Conservation (phyloP, 169 alveolate genomes). For the Plasmodium malariae region DNA sequence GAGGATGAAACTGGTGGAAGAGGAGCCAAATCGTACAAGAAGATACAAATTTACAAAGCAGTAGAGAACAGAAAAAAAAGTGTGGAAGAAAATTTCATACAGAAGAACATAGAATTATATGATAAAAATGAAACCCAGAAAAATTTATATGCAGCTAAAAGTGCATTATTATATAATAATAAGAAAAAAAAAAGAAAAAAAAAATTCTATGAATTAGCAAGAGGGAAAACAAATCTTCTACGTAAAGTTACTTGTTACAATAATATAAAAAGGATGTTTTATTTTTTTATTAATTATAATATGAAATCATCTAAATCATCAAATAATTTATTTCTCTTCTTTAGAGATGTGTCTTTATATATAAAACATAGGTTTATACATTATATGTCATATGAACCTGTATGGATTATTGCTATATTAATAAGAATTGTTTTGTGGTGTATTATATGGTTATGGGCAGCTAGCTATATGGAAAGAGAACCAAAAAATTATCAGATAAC, state of each 20-base stretch:
- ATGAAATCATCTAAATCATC: slow-evolving; percentile 48
- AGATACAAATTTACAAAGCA: not conserved
- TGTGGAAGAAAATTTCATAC: not conserved
- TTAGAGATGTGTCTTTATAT: slow-evolving; percentile 43
- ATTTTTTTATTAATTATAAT: slow-evolving; percentile 56
- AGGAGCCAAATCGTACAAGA: slow-evolving; percentile 22
- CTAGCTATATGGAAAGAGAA: slow-evolving; percentile 82
- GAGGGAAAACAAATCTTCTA: slow-evolving; percentile 1
- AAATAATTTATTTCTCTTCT: slow-evolving; percentile 25
- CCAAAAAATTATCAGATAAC: slow-evolving; percentile 79
- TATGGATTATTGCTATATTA: slow-evolving; percentile 83
- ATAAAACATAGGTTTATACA: slow-evolving; percentile 51
- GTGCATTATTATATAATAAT: slow-evolving; percentile 44
- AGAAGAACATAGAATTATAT: not conserved
- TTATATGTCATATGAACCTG: slow-evolving; percentile 64
- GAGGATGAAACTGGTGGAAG: too few species aligned
- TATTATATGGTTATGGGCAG: slow-evolving; percentile 88
- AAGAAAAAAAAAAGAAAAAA: slow-evolving; percentile 5
- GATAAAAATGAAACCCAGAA: not conserved
- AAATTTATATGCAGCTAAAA: slow-evolving; percentile 6
- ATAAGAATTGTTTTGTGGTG: slow-evolving; percentile 85
- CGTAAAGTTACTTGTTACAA: slow-evolving; percentile 10
- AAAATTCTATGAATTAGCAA: not conserved
- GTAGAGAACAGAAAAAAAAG: not conserved
- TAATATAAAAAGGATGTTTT: slow-evolving; percentile 13